Base-by-base conservation (phyloP, 2,329 filamentous ascomycete genomes). In the Cordyceps fumosorosea region DNA sequence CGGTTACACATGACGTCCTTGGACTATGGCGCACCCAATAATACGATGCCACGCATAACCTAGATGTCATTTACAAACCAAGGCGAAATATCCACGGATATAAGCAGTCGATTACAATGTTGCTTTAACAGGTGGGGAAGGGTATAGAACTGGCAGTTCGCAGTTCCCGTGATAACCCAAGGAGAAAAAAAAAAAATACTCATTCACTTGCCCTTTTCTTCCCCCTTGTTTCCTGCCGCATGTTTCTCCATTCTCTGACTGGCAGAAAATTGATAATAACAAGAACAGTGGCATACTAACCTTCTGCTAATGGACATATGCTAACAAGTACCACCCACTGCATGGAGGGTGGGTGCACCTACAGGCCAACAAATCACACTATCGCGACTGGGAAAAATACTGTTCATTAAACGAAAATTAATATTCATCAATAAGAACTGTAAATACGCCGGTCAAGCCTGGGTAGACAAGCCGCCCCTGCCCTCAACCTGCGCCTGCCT, bases 1-100 rank as follows among this genome's bases (percentile, higher is more conserved):
- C 29, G 14, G 48, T 37, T 32, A 32, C 51, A 24, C 34, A 52
- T 59, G 56, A 59, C 56, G 56, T 52, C 56, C 42, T 59, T 16
- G 34, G 56, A 16, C 20, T 37, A 16, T 10, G 32, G 34, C 12
- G 11, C 20, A 58, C 37, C 34, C 34, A 22, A 56, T 40, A 44
- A 44, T 37, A 18, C 16, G 16, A 8, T 47, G 11, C 10, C 8
- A 47, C n/a, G n/a, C 50, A 22, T 29, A n/a, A n/a, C n/a, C n/a
- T 32, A 44, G 12, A 24, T 59, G 47, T 29, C 56, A 59, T 44
- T 52, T 14, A 8, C 34, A 22, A 12, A 26, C 11, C 37, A 32
- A 16, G 34, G 29, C 29, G 40, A 26, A 42, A 22, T 3, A 6
- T 40, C 7, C 10, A 8, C 8, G 11, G 6, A 32, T 32, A 48